Evolutionary conservation across 1,139 yeast genomes (phyloP), one percentile per base, ranked within the genome.

Genomic region (Taphrina sp.): DNA sequence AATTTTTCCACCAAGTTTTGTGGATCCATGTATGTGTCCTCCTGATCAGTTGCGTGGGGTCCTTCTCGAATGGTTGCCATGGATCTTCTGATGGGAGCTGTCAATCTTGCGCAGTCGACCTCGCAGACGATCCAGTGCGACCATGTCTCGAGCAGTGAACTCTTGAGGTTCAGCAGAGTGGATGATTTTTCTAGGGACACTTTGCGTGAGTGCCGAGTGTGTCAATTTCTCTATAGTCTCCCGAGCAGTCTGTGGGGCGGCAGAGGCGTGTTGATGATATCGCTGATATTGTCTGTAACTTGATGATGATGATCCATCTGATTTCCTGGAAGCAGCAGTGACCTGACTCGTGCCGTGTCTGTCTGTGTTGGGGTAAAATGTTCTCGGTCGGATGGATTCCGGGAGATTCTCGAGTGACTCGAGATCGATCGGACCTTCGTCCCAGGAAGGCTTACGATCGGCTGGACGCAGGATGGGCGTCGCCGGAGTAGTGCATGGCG

Each of bases 91-190:
- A n/a, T n/a, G n/a, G n/a, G n/a, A n/a, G n/a, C n/a, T n/a, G n/a
- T n/a, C n/a, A n/a, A n/a, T n/a, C n/a, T n/a, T n/a, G n/a, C n/a
- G n/a, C n/a, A n/a, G n/a, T n/a, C n/a, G n/a, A n/a, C n/a, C n/a
- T n/a, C n/a, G n/a, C 19, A 38, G 10, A 3, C 17, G n/a, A 19
- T 38, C 43, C 16, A 41, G 45, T 10, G 45, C 45, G 23, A 41
- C 34, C 2, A 26, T 28, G 23, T 41, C 45, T 41, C 45, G 19
- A 20, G 45, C 34, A n/a, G 45, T 41, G 28, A 41, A 41, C 2
- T 12, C 34, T 23, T 16, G 23, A 1, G 45, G 45, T 22, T 38
- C 44, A 12, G 28, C 10, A 19, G 5, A 10, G 10, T 26, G 31
- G 10, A 7, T 26, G 31, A 12, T 12, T 7, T 26, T 12, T 7